These are phyloP conservation scores for Gynostemma pentaphyllum DNA, from an alignment of 306 rosid genomes.

Conservation along the genomic window DNA sequence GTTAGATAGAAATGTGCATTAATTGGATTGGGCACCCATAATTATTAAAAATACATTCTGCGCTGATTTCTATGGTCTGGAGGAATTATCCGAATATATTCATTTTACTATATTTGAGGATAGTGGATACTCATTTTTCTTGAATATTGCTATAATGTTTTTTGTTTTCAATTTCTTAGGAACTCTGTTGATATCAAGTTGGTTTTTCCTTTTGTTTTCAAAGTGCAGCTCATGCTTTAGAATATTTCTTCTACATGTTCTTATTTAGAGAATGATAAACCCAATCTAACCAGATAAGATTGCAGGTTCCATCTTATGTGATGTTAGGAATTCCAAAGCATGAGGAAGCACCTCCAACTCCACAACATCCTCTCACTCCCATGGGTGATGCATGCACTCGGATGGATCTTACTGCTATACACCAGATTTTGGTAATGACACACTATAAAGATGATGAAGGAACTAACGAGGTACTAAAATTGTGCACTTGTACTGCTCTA, in stretches of 20 bases:
- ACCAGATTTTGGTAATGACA: slow-evolving; percentile 53
- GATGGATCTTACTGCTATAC: slow-evolving; percentile 69
- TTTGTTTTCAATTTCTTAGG: background rate
- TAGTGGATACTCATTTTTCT: background rate
- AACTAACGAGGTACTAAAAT: slow-evolving; percentile 46
- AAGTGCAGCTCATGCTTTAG: too few relatives aligned
- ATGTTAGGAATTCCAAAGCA: slow-evolving; percentile 77
- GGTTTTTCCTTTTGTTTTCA: background rate
- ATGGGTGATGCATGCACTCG: slow-evolving; percentile 71
- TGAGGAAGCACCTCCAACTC: slow-evolving; percentile 54
- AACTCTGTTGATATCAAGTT: background rate
- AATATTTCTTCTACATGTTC: too few relatives aligned
- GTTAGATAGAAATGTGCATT: background rate
- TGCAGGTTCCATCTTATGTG: slow-evolving; percentile 52
- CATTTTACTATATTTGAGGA: background rate
- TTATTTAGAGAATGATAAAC: background rate
- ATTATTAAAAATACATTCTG: background rate
- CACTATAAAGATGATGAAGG: slow-evolving; percentile 68
- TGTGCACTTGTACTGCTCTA: background rate
- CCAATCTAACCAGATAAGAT: background rate
- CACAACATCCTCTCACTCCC: slow-evolving; percentile 58
- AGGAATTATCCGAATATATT: background rate
- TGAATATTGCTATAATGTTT: background rate
- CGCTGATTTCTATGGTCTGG: background rate
- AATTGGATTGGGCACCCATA: background rate